Evolutionary conservation across 1,284 basidiomycete genomes (phyloP).

Genomic region (Ganoderma sinense): DNA sequence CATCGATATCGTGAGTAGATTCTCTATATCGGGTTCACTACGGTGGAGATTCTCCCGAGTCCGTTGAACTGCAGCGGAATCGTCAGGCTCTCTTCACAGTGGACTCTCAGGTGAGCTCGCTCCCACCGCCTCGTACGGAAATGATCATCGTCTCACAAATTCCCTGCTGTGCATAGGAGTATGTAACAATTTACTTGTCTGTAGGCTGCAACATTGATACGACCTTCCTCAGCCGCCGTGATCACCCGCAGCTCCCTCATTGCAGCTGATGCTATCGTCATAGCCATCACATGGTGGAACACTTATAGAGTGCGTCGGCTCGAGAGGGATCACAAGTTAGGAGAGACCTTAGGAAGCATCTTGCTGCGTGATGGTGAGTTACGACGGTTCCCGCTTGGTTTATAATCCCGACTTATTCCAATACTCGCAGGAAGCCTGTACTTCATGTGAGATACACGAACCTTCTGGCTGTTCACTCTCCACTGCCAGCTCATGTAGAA

Average conservation of each 20-base stretch:
- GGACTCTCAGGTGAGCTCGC: not conserved
- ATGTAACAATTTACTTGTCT: too few species aligned
- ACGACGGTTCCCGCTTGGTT: too few species aligned
- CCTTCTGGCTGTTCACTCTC: not conserved
- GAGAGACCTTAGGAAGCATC: not conserved
- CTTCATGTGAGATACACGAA: not conserved
- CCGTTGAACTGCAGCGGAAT: not conserved
- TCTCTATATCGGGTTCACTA: not conserved
- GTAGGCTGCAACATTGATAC: not conserved
- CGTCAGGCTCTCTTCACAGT: not conserved
- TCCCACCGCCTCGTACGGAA: not conserved
- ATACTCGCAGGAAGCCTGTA: not conserved
- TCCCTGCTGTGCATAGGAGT: not conserved
- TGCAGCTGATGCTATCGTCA: not conserved
- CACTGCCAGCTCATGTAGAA: not conserved
- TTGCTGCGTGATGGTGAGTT: not conserved
- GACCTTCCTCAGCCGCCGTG: not conserved
- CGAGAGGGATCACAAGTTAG: not conserved
- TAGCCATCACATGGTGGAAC: not conserved
- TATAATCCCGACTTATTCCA: too few species aligned
- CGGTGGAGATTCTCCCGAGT: not conserved
- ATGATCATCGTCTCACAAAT: not conserved
- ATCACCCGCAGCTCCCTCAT: not conserved
- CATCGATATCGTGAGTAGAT: not conserved
- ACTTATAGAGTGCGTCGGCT: not conserved